These are phyloP conservation scores for Phytophthora niederhauseri DNA, from an alignment of 352 stramenopile genomes.

Conservation along the genomic window DNA sequence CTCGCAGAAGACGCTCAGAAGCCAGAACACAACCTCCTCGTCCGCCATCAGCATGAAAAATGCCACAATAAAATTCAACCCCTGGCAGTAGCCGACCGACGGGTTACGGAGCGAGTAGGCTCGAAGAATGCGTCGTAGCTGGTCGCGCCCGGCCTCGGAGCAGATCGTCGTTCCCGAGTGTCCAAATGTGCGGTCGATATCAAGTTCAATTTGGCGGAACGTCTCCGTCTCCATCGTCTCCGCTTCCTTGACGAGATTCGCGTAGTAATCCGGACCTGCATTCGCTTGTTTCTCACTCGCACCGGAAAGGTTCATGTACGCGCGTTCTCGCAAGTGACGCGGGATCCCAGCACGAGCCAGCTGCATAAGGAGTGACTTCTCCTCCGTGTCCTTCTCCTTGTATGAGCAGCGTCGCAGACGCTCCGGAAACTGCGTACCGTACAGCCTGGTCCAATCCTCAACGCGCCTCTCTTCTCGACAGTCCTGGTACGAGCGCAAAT, in stretches of 20 bases:
- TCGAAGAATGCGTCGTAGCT: slow-evolving; percentile 72
- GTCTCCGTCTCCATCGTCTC: slow-evolving; percentile 52
- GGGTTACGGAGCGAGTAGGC: slow-evolving; percentile 86
- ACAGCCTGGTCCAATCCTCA: slow-evolving; percentile 63
- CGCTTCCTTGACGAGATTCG: slow-evolving; percentile 47
- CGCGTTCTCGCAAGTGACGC: slow-evolving; percentile 61
- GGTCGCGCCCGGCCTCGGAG: slow-evolving; percentile 53
- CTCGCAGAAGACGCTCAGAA: slow-evolving; percentile 89
- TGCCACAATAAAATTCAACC: slow-evolving; percentile 90
- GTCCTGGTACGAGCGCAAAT: slow-evolving; percentile 76
- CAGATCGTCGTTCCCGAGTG: slow-evolving; percentile 71
- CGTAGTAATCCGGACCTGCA: slow-evolving; percentile 57
- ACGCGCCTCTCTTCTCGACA: slow-evolving; percentile 72
- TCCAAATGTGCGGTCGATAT: slow-evolving; percentile 88
- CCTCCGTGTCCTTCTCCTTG: slow-evolving; percentile 38
- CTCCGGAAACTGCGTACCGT: slow-evolving; percentile 54
- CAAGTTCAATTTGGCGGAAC: slow-evolving; percentile 87
- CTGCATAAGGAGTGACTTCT: slow-evolving; percentile 42
- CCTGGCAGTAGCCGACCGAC: slow-evolving; percentile 87
- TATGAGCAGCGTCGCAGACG: slow-evolving; percentile 35
- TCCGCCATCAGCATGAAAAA: slow-evolving; percentile 81
- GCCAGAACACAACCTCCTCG: slow-evolving; percentile 91
- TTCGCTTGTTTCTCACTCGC: slow-evolving; percentile 62
- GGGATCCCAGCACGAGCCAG: slow-evolving; percentile 62
- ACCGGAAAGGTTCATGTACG: slow-evolving; percentile 78